phyloP scores from a whole-genome alignment of 805 yeast genomes.

The Cyberlindnera euphorbiae region DNA sequence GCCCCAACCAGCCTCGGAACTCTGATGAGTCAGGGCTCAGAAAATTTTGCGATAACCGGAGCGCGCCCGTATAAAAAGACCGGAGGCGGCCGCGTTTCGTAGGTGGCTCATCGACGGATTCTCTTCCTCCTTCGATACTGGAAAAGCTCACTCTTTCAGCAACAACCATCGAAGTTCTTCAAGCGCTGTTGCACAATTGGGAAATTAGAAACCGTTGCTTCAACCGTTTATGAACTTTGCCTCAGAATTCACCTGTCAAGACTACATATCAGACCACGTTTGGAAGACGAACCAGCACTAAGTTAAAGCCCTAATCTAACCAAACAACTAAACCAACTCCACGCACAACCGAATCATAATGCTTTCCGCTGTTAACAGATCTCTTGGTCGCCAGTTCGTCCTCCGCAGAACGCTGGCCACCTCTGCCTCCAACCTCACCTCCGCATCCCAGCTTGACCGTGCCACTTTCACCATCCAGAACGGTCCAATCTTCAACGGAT shows the following conservation, averaged over 20 bases:
- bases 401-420: conserved; percentile 28
- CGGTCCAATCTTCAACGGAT: conserved; percentile 91
- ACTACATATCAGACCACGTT: conserved; percentile 47
- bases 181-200: not conserved
- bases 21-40: too few species aligned
- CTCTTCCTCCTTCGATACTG: too few species aligned
- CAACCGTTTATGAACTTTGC: conserved; percentile 24
- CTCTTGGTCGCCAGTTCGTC: conserved; percentile 18
- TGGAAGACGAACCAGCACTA: conserved; percentile 45
- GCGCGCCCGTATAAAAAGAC: too few species aligned
- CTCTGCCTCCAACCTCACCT: conserved; percentile 23
- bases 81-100: too few species aligned
- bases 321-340: not conserved
- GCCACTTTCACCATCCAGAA: conserved; percentile 89
- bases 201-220: not conserved
- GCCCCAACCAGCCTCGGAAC: too few species aligned
- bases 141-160: too few species aligned
- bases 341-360: conserved; percentile 15
- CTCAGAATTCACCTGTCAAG: conserved; percentile 37
- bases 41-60: too few species aligned
- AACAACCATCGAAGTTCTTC: not conserved
- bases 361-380: conserved; percentile 25
- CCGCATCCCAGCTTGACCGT: conserved; percentile 45
- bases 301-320: not conserved
- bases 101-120: too few species aligned